Conservation (phyloP, 768 basidiomycete species). For the Terana coerulea region DNA sequence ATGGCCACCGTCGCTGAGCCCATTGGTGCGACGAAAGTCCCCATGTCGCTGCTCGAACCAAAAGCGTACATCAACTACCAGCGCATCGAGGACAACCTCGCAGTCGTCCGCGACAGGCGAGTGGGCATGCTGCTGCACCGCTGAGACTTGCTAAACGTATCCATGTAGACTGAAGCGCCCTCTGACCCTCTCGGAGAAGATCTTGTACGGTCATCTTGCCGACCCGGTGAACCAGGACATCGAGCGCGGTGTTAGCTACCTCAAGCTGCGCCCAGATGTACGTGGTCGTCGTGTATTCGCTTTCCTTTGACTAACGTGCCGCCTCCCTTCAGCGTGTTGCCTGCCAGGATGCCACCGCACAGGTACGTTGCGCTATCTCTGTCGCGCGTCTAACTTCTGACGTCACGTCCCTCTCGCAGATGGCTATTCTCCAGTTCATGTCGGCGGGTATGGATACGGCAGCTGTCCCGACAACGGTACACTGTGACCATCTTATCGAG, state of each 20-base stretch:
- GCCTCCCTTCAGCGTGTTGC: conserved; percentile 63
- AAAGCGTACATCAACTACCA: conserved; percentile 90
- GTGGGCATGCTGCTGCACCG: conserved; percentile 6
- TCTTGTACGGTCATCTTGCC: conserved; percentile 97
- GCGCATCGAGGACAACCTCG: conserved; percentile 97
- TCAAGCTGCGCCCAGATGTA: conserved; percentile 97
- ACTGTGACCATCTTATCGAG: conserved; percentile 99
- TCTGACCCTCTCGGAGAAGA: conserved; percentile 93
- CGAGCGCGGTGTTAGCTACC: conserved; percentile 87
- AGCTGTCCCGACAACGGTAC: conserved; percentile 96
- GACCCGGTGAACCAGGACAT: conserved; percentile 91
- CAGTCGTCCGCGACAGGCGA: conserved; percentile 79
- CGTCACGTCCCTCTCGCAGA: conserved; percentile 48
- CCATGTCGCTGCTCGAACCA: conserved; percentile 84
- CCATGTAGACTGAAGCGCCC: conserved; percentile 74
- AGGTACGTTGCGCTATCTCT: conserved; percentile 40
- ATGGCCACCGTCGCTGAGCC: conserved; percentile 76
- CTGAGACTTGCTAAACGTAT: neutral
- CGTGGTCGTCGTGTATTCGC: conserved; percentile 30
- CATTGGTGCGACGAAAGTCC: conserved; percentile 86
- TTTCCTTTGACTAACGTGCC: neutral
- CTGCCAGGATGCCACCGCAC: conserved; percentile 89
- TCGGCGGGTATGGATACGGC: conserved; percentile 98
- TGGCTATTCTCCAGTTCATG: conserved; percentile 99
- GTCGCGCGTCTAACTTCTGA: conserved; percentile 18